Evolutionary conservation across 208 protist genomes (phyloP).

Genomic region (Crithidia brevicula): DNA sequence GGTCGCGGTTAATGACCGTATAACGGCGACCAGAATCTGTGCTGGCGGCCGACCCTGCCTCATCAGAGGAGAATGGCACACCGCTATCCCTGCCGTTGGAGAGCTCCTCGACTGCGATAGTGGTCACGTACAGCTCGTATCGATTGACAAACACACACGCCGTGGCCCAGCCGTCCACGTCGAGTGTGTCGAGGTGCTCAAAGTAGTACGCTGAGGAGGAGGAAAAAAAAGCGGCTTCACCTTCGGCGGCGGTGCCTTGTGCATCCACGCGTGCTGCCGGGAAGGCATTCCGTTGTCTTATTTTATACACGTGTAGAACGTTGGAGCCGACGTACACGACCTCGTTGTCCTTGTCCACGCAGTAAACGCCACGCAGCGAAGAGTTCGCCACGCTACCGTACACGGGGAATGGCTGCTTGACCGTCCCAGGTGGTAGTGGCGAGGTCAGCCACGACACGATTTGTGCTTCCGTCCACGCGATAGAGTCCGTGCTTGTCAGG

Average conservation of each 20-base stretch:
- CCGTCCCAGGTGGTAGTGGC: neutral
- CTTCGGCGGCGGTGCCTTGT: no score
- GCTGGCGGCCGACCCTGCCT: no score
- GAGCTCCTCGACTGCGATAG: neutral
- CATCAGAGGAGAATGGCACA: no score
- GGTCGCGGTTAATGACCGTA: slow-evolving; percentile 11
- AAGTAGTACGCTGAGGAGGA: neutral
- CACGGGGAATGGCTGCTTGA: neutral
- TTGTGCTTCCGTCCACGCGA: neutral
- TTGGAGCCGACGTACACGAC: slow-evolving; percentile 29
- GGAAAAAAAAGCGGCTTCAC: no score
- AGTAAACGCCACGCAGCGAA: slow-evolving; percentile 18
- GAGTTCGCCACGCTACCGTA: neutral
- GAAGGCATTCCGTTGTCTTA: no score
- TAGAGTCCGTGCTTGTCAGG: neutral
- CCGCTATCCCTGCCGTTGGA: neutral
- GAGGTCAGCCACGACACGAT: slow-evolving; percentile 3
- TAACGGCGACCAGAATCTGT: slow-evolving; percentile 9
- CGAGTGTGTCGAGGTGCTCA: neutral
- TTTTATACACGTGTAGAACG: slow-evolving; percentile 17
- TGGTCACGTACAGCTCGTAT: slow-evolving; percentile 29
- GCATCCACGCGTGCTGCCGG: no score
- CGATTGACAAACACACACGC: slow-evolving; percentile 37
- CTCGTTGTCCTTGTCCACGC: slow-evolving; percentile 14
- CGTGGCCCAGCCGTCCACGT: slow-evolving; percentile 24